Percentiles rank a stretch among this genome's conserved stretches.
Evolutionary conservation across 805 yeast species (phyloP).

Genomic region (Nakazawaea sp.): DNA sequence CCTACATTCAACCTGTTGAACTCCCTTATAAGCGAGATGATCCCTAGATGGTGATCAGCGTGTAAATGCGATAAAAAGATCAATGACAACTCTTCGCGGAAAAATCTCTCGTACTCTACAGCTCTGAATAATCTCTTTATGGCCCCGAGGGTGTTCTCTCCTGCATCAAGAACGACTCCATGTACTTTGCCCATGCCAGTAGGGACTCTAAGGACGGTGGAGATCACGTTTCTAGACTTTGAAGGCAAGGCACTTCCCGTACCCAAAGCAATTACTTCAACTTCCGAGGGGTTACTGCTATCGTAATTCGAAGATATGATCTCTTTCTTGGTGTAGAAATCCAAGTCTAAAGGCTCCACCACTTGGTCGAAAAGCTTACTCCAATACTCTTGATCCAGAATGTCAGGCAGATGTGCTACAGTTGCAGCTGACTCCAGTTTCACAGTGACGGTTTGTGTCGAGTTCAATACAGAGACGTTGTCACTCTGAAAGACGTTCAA

Average conservation of each 20-base stretch:
- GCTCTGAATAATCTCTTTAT: constrained; percentile 55
- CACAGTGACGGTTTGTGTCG: constrained; percentile 21
- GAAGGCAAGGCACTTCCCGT: constrained; percentile 94
- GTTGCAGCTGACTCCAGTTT: constrained; percentile 13
- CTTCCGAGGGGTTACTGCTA: constrained; percentile 39
- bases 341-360: constrained; percentile 21
- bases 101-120: constrained; percentile 31
- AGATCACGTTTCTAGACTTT: constrained; percentile 74
- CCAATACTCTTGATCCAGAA: constrained; percentile 18
- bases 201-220: constrained; percentile 73
- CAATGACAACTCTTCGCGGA: constrained; percentile 50
- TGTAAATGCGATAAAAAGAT: constrained; percentile 85
- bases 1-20: constrained; percentile 48
- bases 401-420: neutral
- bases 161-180: constrained; percentile 78
- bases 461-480: constrained; percentile 20
- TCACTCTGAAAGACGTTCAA: constrained; percentile 3
- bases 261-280: constrained; percentile 73
- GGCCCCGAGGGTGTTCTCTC: constrained; percentile 84
- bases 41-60: constrained; percentile 95
- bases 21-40: constrained; percentile 56
- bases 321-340: constrained; percentile 24
- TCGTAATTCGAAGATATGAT: constrained; percentile 24
- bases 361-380: constrained; percentile 24
- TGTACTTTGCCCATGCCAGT: constrained; percentile 17